Base-by-base conservation (phyloP, 1,284 basidiomycete species). In the Coniferiporia weirii region DNA sequence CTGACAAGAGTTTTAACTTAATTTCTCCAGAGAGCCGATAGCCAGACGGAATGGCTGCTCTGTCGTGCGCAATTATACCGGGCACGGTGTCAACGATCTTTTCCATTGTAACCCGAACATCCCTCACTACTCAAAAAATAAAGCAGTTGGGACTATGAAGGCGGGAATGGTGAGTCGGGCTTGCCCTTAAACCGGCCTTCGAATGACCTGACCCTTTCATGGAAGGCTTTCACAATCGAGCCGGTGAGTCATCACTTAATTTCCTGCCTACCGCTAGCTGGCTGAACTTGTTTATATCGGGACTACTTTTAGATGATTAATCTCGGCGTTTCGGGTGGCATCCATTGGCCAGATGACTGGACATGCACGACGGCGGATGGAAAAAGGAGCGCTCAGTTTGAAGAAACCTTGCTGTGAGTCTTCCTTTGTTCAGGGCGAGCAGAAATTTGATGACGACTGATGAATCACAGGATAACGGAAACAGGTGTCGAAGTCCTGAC, bases 361-460 rank as follows among this genome's bases (percentile, higher is more conserved):
- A 98, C 95, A 2, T 93, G 94, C 0, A 91, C 91, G 17, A 98
- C 95, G 2, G 72, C 80, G 2, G 95, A 98, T 72, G 95, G 95
- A 34, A 89, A 89, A 70, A 79, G 81, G 62, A 94, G 90, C 64
- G 95, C 95, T 4, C 95, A 98, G 68, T 98, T 97, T 68, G 95
- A 98, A 72, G 95, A 98, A 67, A 97, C 95, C 0, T 75, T 91
- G 45, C 72, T 98, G 89, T 94, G 67, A 68, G 52, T 44, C 35
- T 55, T 55, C 27, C 38, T 36, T 52, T 61, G 50, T 20, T 52
- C 60, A 48, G 57, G 35, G 50, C 56, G 56, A 54, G 50, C 49
- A 51, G 46, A 48, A 56, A 19, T 45, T 35, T 60, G 53, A 64
- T 59, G 48, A 50, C 52, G 48, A 38, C 54, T 63, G 56, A 65